Evolutionary conservation across 805 yeast genomes (phyloP), one percentile per base, ranked within the genome.

Genomic region (Metschnikowia orientalis): DNA sequence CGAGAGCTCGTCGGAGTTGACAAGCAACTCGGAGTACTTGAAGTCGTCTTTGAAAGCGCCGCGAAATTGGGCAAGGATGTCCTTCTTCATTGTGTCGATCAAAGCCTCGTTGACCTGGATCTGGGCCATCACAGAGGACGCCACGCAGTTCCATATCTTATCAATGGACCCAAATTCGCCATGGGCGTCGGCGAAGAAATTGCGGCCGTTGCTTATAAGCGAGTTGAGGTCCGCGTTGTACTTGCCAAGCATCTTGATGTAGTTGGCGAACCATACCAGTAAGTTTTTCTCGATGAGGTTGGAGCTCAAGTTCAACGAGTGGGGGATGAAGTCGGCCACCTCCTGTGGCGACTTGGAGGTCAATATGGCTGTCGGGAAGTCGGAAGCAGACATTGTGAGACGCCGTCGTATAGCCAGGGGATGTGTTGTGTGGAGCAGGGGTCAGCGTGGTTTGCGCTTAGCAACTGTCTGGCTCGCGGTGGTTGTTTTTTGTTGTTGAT

Each of bases 21-120:
- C 61, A 50, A 76, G 63, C 49, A 74, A 71, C 50, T 75, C 81
- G 16, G 69, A 59, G 74, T 75, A 77, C 40, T 67, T 66, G 20
- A 63, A 61, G 48, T 79, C 78, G 35, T 69, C 72, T 28, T 75
- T 67, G 22, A 75, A 61, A 40, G 72, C 75, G 17, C 69, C 66
- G 28, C 65, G 66, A 42, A 81, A 61, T 2, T 79, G 81, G 6
- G 64, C 63, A 40, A 79, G 58, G 26, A 79, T 68, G 40, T 79
- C 84, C 31, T 63, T 53, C 25, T 73, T 75, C 54, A 80, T 59
- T 23, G 53, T 57, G 26, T 61, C 57, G 44, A 63, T 59, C 35
- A 74, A 60, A 30, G 68, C 59, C 26, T 75, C 75, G 45, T 71
- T 74, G 22, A 76, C 64, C 40, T 63, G 69, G 32, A 52, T 39